Evolutionary conservation across 768 basidiomycete genomes (phyloP).

Genomic region (Heimioporus sp.): DNA sequence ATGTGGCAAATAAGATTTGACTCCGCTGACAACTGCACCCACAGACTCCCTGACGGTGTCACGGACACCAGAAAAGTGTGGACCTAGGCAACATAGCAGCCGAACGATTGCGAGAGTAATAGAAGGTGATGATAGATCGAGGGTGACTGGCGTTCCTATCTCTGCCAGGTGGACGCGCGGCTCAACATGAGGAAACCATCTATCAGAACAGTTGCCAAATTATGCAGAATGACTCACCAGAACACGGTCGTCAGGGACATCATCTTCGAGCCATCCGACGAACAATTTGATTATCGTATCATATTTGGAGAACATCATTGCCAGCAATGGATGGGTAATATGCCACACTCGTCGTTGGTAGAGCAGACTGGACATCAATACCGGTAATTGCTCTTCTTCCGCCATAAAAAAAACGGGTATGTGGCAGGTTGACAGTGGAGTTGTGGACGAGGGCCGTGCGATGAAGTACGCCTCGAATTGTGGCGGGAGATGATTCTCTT

Average conservation of each 20-base stretch:
- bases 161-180: conserved; percentile 8
- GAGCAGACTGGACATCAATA: conserved; percentile 10
- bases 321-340: conserved; percentile 4
- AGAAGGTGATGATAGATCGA: conserved; percentile 6
- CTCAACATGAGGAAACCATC: background rate
- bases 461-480: conserved; percentile 3
- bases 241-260: background rate
- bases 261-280: conserved; percentile 6
- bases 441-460: background rate
- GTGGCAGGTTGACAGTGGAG: conserved; percentile 1
- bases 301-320: conserved; percentile 7
- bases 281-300: background rate
- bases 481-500: background rate
- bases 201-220: background rate
- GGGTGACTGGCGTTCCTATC: background rate
- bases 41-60: background rate
- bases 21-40: background rate
- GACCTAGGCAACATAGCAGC: background rate
- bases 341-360: conserved; percentile 5
- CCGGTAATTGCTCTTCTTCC: background rate
- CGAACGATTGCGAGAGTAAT: background rate
- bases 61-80: background rate
- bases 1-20: background rate
- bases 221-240: background rate
- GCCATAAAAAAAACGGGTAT: conserved; percentile 10